Evolutionary conservation across 2,329 filamentous ascomycete genomes (phyloP).

Genomic region (Hymenoscyphus albidus): DNA sequence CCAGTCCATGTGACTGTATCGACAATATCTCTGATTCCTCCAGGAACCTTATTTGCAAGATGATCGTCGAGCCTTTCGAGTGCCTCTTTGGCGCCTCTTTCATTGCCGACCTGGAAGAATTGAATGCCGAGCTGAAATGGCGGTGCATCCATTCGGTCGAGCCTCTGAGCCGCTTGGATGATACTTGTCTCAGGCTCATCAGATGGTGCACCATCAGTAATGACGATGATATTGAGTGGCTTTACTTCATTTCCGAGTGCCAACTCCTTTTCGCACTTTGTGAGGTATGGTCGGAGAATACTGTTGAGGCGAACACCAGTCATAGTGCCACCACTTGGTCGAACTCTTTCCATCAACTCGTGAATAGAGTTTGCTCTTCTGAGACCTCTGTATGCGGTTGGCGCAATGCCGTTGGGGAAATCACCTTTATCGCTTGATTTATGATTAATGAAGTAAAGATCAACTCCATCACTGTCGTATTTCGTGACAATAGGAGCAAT

Average conservation of each 20-base stretch:
- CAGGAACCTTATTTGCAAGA: constrained; percentile 50
- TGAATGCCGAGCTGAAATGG: constrained; percentile 86
- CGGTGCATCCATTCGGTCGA: constrained; percentile 67
- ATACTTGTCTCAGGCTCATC: constrained; percentile 76
- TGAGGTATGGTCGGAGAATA: constrained; percentile 72
- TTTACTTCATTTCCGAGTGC: constrained; percentile 49
- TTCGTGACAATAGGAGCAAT: constrained; percentile 79
- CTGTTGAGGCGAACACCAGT: constrained; percentile 67
- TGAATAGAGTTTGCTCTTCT: constrained; percentile 54
- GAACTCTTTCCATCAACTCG: constrained; percentile 65
- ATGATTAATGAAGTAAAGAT: constrained; percentile 88
- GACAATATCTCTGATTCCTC: constrained; percentile 76
- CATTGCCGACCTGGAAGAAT: constrained; percentile 90
- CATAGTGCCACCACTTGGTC: constrained; percentile 64
- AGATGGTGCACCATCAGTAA: constrained; percentile 80
- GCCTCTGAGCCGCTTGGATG: constrained; percentile 60
- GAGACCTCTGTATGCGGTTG: constrained; percentile 62
- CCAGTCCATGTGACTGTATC: constrained; percentile 78
- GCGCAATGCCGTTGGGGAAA: constrained; percentile 36
- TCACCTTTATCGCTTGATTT: constrained; percentile 39
- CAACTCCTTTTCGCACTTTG: constrained; percentile 44
- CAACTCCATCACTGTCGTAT: constrained; percentile 80
- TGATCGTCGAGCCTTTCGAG: constrained; percentile 74
- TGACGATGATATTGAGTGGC: constrained; percentile 85
- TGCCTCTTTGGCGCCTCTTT: constrained; percentile 59